Percentiles rank a stretch among this genome's conserved stretches.
These are phyloP conservation scores for Boletus vermiculosoides DNA, from an alignment of 768 basidiomycete species.

Conservation along the genomic window DNA sequence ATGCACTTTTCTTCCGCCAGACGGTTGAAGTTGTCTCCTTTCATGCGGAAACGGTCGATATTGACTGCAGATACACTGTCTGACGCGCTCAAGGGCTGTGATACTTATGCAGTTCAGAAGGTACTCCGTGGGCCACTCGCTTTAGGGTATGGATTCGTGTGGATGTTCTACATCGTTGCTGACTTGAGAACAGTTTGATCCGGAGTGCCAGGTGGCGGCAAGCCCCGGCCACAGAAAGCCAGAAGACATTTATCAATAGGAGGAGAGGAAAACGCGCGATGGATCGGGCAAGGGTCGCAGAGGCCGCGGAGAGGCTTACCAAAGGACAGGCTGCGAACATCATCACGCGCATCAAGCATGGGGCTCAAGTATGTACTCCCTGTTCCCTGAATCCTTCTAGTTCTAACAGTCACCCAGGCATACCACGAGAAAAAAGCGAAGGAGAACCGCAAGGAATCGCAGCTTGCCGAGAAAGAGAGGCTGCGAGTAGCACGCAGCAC, in stretches of 20 bases:
- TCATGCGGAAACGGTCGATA: slow-evolving; percentile 50
- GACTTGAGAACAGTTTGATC: slow-evolving; percentile 43
- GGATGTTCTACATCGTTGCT: slow-evolving; percentile 1
- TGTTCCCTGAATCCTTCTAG: not conserved
- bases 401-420: slow-evolving; percentile 35
- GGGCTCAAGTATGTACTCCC: slow-evolving; percentile 54
- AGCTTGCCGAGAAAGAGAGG: slow-evolving; percentile 46
- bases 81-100: slow-evolving; percentile 66
- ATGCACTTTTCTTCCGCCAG: slow-evolving; percentile 44
- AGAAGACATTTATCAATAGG: slow-evolving; percentile 55
- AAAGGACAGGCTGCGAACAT: slow-evolving; percentile 82
- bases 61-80: slow-evolving; percentile 52
- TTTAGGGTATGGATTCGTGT: slow-evolving; percentile 43
- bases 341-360: slow-evolving; percentile 74
- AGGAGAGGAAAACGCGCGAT: slow-evolving; percentile 42
- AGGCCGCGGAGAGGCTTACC: slow-evolving; percentile 46
- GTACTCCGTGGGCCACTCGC: slow-evolving; percentile 50
- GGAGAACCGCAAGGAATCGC: slow-evolving; percentile 36
- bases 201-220: slow-evolving; percentile 68
- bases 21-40: slow-evolving; percentile 51
- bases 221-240: slow-evolving; percentile 56
- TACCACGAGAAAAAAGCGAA: slow-evolving; percentile 56
- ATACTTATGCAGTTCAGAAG: slow-evolving; percentile 60
- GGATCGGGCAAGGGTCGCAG: slow-evolving; percentile 18
- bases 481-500: slow-evolving; percentile 49